These are phyloP conservation scores for Pseudocercospora pini-densiflorae DNA, from an alignment of 2,329 filamentous ascomycete species.

Conservation along the genomic window DNA sequence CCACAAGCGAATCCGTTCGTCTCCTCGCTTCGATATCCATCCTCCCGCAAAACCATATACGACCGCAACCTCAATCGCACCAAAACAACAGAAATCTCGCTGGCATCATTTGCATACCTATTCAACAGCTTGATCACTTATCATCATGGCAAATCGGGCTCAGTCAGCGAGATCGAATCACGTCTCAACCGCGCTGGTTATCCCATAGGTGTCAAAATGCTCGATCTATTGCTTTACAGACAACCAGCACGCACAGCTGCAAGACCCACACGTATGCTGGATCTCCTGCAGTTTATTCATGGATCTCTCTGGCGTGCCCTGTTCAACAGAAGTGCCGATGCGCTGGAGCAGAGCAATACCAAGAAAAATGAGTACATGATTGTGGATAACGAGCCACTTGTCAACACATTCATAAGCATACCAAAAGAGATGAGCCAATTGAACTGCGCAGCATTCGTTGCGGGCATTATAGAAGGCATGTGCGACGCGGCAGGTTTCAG, in stretches of 20 bases:
- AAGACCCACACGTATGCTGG: slow-evolving; percentile 84
- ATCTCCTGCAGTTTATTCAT: slow-evolving; percentile 93
- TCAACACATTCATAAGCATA: slow-evolving; percentile 91
- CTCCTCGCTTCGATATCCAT: slow-evolving; percentile 78
- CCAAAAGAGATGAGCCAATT: slow-evolving; percentile 95
- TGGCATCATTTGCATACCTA: slow-evolving; percentile 92
- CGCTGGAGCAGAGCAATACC: slow-evolving; percentile 83
- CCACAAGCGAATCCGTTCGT: slow-evolving; percentile 40
- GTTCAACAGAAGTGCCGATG: slow-evolving; percentile 87
- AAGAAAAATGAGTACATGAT: slow-evolving; percentile 99
- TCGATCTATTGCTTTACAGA: slow-evolving; percentile 92
- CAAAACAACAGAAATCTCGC: slow-evolving; percentile 85
- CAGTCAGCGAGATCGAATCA: slow-evolving; percentile 85
- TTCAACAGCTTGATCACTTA: slow-evolving; percentile 98
- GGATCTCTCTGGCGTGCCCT: slow-evolving; percentile 90
- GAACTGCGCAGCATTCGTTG: slow-evolving; percentile 94
- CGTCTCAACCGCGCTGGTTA: slow-evolving; percentile 65
- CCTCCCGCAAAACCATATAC: slow-evolving; percentile 97
- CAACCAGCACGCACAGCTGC: slow-evolving; percentile 68
- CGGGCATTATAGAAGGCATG: slow-evolving; percentile 92
- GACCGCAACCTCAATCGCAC: slow-evolving; percentile 91
- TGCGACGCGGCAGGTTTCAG: slow-evolving; percentile 92
- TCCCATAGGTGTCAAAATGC: slow-evolving; percentile 88
- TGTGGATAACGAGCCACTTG: slow-evolving; percentile 94
- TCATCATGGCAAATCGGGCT: slow-evolving; percentile 86